Evolutionary conservation across 805 yeast species (phyloP), one percentile per base, ranked within the genome.

Genomic region (Candida alai): DNA sequence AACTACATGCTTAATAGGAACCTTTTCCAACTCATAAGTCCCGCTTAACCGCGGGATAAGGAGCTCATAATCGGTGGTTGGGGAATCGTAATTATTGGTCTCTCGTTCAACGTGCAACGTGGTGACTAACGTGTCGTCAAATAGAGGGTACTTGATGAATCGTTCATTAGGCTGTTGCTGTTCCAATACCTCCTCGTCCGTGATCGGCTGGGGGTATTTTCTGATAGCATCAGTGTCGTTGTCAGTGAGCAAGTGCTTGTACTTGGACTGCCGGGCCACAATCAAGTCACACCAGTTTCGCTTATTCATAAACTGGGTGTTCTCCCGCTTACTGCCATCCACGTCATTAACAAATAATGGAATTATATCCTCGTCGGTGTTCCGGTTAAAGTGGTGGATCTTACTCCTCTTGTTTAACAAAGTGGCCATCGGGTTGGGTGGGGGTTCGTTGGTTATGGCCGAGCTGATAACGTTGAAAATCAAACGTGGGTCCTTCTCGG

Each of bases 371-470:
- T 90, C 97, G 44, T 78, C 84, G 4, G 89, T 79, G 24, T 67
- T 54, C 25, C 49, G 56, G 49, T 74, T 83, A 45, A 80, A 81
- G 41, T 73, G 79, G 57, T 89, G 97, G 15, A 75, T 62, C 35
- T 70, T 71, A 10, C 84, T 70, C 47, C 96, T 68, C 47, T 70
- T 76, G 56, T 83, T 72, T 45, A 90, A 62, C 43, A 90, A 64
- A 5, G 64, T 60, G 1, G 95, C 93, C 83, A 90, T 84, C 5
- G 80, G 80, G 52, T 78, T 76, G 2, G 97, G 96, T 2, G 97
- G 97, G 9, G 98, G 96, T 0, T 93, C 78, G 56, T 90, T 90
- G 19, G 83, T 78, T 38, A 90, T 87, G 3, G 97, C 97, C 12
- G 96, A 85, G 6, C 93, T 79, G 28, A 87, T 81, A 28, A 93